These are phyloP conservation scores for Striga asiatica DNA, from an alignment of 257 asterid genomes.

Conservation along the genomic window DNA sequence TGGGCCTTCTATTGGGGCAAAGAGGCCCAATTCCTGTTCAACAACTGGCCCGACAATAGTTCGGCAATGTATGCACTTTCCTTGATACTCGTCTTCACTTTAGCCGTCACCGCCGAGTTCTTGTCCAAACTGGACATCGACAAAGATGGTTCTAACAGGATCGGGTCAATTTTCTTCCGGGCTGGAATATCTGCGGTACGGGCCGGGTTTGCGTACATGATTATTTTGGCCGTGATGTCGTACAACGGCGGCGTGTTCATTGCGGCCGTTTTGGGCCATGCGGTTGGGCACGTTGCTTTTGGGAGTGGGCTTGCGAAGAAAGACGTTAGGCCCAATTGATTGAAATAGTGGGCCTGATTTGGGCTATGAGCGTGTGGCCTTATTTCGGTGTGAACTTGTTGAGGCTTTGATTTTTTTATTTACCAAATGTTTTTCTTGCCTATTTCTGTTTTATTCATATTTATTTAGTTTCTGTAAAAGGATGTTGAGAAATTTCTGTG, in stretches of 20 bases:
- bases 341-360: neutral
- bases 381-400: neutral
- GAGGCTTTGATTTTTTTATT: neutral
- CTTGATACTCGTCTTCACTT: conserved; percentile 36
- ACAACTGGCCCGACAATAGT: conserved; percentile 39
- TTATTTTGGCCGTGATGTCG: conserved; percentile 63
- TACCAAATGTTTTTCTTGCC: neutral
- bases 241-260: conserved; percentile 69
- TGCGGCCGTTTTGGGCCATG: conserved; percentile 62
- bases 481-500: too few relatives aligned
- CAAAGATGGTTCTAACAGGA: conserved; percentile 49
- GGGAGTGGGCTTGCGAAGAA: conserved; percentile 37
- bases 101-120: conserved; percentile 51
- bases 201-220: conserved; percentile 66
- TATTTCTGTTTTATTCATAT: neutral
- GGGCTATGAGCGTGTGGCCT: neutral
- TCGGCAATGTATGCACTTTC: conserved; percentile 60
- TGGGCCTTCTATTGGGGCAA: conserved; percentile 38
- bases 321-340: conserved; percentile 9
- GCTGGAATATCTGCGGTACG: conserved; percentile 48
- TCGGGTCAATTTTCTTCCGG: conserved; percentile 34
- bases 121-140: conserved; percentile 38
- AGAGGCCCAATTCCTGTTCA: conserved; percentile 33
- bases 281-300: conserved; percentile 44
- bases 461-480: too few relatives aligned